phyloP scores from a whole-genome alignment of 75 land plant genomes.

The Cunninghamia lanceolata region DNA sequence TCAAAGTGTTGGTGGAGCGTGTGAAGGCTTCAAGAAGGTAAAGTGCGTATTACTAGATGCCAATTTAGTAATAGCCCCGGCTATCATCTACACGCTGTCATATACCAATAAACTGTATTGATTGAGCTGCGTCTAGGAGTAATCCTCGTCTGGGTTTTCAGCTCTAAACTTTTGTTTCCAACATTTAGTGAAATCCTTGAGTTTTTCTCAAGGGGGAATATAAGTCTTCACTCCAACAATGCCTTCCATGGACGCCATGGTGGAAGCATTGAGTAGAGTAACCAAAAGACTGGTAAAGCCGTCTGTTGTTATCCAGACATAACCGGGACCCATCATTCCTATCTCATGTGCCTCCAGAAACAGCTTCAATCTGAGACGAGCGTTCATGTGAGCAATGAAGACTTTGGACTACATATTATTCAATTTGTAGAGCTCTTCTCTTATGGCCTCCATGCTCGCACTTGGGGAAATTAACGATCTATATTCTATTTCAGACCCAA shows the following conservation, averaged over 20 bases:
- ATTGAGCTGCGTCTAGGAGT: conserved; percentile 10
- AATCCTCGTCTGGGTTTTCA: conserved; percentile 17
- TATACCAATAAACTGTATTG: conserved; percentile 35
- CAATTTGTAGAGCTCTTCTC: background rate
- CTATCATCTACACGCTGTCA: conserved; percentile 24
- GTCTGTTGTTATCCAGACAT: conserved; percentile 39
- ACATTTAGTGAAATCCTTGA: background rate
- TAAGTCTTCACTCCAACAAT: conserved; percentile 16
- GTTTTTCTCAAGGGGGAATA: background rate
- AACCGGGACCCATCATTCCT: conserved; percentile 43
- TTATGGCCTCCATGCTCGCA: background rate
- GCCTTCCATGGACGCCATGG: conserved; percentile 26
- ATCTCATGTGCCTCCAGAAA: conserved; percentile 25
- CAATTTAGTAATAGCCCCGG: conserved; percentile 10
- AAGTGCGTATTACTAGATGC: background rate
- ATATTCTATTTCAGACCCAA: background rate
- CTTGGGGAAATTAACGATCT: background rate
- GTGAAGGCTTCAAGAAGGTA: background rate
- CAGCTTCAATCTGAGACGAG: conserved; percentile 9
- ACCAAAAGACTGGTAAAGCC: conserved; percentile 15
- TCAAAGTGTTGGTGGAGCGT: background rate
- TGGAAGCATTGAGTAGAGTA: conserved; percentile 4
- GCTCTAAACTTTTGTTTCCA: conserved; percentile 1
- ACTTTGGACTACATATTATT: conserved; percentile 15
- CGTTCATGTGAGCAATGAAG: conserved; percentile 25